phyloP scores from a whole-genome alignment of 176 grass and related monocot genomes.

The Lolium multiflorum region DNA sequence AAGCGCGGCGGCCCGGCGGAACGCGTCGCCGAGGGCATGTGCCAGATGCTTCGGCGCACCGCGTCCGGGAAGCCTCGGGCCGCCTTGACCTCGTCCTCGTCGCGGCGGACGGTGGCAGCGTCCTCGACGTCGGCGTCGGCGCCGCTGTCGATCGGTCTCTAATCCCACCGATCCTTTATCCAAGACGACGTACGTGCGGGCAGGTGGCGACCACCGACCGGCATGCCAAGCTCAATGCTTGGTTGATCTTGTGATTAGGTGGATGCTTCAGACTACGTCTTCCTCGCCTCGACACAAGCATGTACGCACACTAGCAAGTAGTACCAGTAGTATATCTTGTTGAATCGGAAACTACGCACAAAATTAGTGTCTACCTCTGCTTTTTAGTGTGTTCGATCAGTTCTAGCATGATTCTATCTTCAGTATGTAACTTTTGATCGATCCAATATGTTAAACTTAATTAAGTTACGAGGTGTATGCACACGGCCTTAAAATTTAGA shows the following conservation, averaged over 20 bases:
- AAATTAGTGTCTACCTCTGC: neutral
- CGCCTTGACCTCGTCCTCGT: neutral
- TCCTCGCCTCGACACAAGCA: neutral
- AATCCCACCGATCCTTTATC: neutral
- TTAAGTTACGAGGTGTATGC: neutral
- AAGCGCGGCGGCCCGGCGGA: constrained; percentile 55
- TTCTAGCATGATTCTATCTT: neutral
- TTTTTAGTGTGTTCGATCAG: too few relatives aligned
- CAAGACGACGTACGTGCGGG: too few relatives aligned
- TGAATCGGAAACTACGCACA: neutral
- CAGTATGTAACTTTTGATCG: neutral
- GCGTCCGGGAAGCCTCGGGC: constrained; percentile 41
- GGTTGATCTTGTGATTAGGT: too few relatives aligned
- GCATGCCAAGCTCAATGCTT: too few relatives aligned
- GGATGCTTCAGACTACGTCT: neutral
- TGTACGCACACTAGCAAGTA: neutral
- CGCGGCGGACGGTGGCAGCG: constrained; percentile 31
- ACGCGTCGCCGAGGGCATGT: constrained; percentile 85
- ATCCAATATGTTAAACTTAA: neutral
- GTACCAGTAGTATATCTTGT: neutral
- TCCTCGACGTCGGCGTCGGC: neutral
- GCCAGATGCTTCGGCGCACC: constrained; percentile 67
- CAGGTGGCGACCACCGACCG: too few relatives aligned
- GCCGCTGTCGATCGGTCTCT: constrained; percentile 22
- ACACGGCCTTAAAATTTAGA: too few relatives aligned